Base-by-base conservation (phyloP, 345 rosid genomes). In the Balakata baccata region DNA sequence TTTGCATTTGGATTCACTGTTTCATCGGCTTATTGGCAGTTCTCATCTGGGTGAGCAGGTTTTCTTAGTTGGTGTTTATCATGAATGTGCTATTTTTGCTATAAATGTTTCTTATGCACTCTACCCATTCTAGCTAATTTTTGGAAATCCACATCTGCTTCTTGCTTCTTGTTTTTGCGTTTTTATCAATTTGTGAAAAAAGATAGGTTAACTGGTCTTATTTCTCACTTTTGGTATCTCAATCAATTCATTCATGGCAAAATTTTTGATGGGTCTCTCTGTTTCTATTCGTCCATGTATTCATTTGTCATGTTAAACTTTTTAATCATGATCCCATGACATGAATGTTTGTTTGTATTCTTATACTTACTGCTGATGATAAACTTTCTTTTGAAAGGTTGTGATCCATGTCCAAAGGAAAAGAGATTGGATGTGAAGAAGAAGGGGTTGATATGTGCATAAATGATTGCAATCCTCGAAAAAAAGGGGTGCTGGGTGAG, bases 381-480 rank as follows among this genome's bases (percentile, higher is more conserved):
- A 49, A 45, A 1, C 11, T 73, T 50, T 34, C 41, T 29, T 58
- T 43, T 54, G 71, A 66, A 34, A 62, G 17, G 54, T 59, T 69
- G 17, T 69, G 73, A 72, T 70, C 79, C 43, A 84, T 86, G 85
- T 81, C 80, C 54, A 74, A 59, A 77, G 84, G 80, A 29, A 53
- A 81, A 68, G 84, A 81, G 66, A 49, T 68, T 16, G 75, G 75
- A 37, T 79, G 80, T 34, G 87, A 84, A 76, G 85, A 78, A 59
- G 84, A 79, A 78, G 70, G 43, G n/a, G 3, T 8, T 67, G 57
- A 49, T 51, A 65, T 60, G 13, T 50, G 66, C 63, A 58, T 76
- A 45, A 57, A 58, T 4, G 49, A 63, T 49, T 23, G 22, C 12
- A 63, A 52, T 47, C 38, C 68, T 52, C 54, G 50, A 6, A 70